These are phyloP conservation scores for Aureobasidium sp. DNA, from an alignment of 2,329 filamentous ascomycete species.

Conservation along the genomic window DNA sequence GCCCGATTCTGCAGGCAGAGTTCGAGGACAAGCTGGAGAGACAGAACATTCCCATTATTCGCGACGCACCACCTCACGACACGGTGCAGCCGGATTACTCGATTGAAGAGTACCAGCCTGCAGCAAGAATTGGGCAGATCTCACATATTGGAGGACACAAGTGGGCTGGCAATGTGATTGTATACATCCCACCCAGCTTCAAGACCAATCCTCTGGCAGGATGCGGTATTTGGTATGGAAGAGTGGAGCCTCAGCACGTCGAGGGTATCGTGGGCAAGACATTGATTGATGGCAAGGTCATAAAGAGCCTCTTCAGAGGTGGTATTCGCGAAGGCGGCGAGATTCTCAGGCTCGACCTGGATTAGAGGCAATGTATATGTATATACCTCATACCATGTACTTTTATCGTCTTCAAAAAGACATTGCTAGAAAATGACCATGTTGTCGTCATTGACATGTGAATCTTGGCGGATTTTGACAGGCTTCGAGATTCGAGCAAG, in stretches of 20 bases:
- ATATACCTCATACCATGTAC: neutral
- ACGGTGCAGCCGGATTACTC: slow-evolving; percentile 21
- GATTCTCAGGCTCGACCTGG: slow-evolving; percentile 9
- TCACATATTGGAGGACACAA: slow-evolving; percentile 81
- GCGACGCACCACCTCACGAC: slow-evolving; percentile 30
- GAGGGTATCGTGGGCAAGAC: slow-evolving; percentile 69
- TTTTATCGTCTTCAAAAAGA: neutral
- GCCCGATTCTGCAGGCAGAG: slow-evolving; percentile 61
- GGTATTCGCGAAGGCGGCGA: slow-evolving; percentile 43
- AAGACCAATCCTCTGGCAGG: slow-evolving; percentile 53
- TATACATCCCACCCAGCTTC: slow-evolving; percentile 60
- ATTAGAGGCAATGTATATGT: neutral
- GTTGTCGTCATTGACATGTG: slow-evolving; percentile 9
- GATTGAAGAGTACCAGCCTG: slow-evolving; percentile 20
- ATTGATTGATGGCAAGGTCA: slow-evolving; percentile 56
- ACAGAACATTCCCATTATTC: slow-evolving; percentile 42
- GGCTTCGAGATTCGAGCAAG: neutral
- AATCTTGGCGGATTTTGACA: slow-evolving; percentile 1
- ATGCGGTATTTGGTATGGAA: slow-evolving; percentile 73
- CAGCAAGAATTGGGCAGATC: slow-evolving; percentile 59
- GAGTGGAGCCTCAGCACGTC: slow-evolving; percentile 66
- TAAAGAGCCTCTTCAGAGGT: slow-evolving; percentile 64
- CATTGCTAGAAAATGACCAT: neutral
- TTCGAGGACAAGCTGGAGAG: slow-evolving; percentile 55
- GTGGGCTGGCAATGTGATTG: slow-evolving; percentile 75